Base-by-base conservation (phyloP, 2,329 filamentous ascomycete species). In the Venturia oleaginea region DNA sequence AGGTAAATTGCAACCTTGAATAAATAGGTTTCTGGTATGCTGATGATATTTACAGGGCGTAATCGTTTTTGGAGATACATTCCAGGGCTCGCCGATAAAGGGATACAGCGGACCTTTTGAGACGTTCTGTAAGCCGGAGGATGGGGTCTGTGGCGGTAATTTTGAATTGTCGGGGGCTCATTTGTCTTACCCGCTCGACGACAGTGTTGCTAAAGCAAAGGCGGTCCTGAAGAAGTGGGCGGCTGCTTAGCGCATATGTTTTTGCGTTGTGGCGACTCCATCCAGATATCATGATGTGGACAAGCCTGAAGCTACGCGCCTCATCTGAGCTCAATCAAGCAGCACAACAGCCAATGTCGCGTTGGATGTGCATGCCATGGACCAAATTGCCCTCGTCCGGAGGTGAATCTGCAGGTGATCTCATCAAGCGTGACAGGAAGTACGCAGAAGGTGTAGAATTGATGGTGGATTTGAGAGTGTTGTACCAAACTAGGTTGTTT, bases 31-130 rank as follows among this genome's bases (percentile, higher is more conserved):
- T 42, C n/a, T 10, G 7, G 27, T 17, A 15, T 24, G 11, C 59
- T 30, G 8, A 59, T 48, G 62, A 32, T 62, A 4, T 22, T 37
- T 22, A 10, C 6, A 64, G 62, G 62, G 46, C 38, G 66, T 67
- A n/a, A 48, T 67, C 27, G 61, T 40, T 30, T 67, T 66, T 48
- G 66, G 66, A 38, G 66, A 67, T 37, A 65, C 66, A 2, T 67
- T 67, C 65, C 43, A 64, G 22, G 66, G 66, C 27, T 65, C 66
- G 13, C 62, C 63, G 34, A 67, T 67, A 7, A 65, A 65, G 24
- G 65, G 65, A n/a, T 67, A 67, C 42, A 59, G 6, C 19, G 66
- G 66, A 24, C 66, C 66, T 2, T 32, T 66, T 17, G 37, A 62
- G n/a, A 63, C 62, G n/a, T 67, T 42, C 51, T 67, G 66, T 38